Conservation (phyloP, 1,284 basidiomycete genomes). For the Fomitopsis schrenkii region DNA sequence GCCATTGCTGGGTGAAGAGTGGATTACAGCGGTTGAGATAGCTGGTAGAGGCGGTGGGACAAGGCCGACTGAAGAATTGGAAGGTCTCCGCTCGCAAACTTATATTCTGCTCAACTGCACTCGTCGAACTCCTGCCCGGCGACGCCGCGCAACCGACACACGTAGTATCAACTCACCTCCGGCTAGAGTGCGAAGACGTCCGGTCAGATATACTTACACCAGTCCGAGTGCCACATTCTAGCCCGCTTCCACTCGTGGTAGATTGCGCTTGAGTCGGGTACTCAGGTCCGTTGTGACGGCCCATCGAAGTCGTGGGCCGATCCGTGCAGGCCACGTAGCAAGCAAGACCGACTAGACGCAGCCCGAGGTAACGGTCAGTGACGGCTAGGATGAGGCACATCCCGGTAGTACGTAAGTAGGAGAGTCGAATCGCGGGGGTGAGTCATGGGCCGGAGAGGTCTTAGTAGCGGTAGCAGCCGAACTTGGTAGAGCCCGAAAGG, state of each 20-base stretch:
- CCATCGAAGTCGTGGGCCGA: background rate
- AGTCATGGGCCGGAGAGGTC: too few relatives aligned
- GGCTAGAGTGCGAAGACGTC: background rate
- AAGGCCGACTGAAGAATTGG: background rate
- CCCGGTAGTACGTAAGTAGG: background rate
- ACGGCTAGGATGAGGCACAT: background rate
- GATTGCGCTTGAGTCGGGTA: background rate
- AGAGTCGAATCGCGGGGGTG: too few relatives aligned
- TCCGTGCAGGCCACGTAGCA: background rate
- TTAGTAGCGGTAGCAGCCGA: too few relatives aligned
- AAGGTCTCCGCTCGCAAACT: background rate
- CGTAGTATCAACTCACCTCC: background rate
- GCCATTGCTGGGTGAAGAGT: conserved; percentile 1
- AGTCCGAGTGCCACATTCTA: background rate
- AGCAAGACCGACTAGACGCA: background rate
- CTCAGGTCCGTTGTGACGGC: background rate
- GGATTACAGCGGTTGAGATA: background rate
- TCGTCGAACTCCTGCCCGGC: background rate
- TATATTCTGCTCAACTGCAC: background rate
- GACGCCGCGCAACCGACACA: background rate
- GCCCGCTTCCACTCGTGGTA: background rate
- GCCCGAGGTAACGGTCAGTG: background rate
- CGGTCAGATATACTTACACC: background rate
- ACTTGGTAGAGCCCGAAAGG: too few relatives aligned
- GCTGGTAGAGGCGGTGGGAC: background rate